Evolutionary conservation across 2,329 filamentous ascomycete genomes (phyloP).

Genomic region (Fusarium palustre): DNA sequence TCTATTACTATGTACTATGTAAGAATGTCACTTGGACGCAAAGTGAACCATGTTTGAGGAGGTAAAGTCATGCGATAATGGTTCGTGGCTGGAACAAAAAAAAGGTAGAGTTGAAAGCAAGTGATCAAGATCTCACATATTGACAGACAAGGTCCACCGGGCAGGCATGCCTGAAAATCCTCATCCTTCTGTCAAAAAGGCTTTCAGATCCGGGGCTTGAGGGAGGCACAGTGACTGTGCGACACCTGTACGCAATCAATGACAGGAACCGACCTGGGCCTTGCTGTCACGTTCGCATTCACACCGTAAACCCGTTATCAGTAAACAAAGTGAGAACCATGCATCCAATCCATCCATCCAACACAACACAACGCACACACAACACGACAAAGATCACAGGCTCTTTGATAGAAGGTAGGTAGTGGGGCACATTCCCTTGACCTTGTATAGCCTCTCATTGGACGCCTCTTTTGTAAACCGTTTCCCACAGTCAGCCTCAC

Average conservation of each 20-base stretch:
- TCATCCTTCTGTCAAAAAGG: slow-evolving; percentile 4
- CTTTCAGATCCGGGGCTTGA: slow-evolving; percentile 12
- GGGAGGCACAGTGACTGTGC: slow-evolving; percentile 17
- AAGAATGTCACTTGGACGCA: slow-evolving; percentile 3
- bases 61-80: slow-evolving; percentile 14
- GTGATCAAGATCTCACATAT: slow-evolving; percentile 12
- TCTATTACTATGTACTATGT: too few species aligned
- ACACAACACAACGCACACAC: slow-evolving; percentile 1
- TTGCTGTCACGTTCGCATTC: slow-evolving; percentile 12
- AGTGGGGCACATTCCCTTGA: slow-evolving; percentile 40
- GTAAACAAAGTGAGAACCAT: slow-evolving; percentile 19
- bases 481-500: slow-evolving; percentile 46
- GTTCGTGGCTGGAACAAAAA: slow-evolving; percentile 19
- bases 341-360: slow-evolving; percentile 34
- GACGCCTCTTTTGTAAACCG: slow-evolving; percentile 38
- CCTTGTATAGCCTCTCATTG: slow-evolving; percentile 33
- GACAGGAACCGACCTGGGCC: slow-evolving; percentile 16
- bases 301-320: slow-evolving; percentile 30
- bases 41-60: slow-evolving; percentile 15
- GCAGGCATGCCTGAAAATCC: slow-evolving; percentile 3
- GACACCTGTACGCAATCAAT: slow-evolving; percentile 24
- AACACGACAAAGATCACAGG: slow-evolving; percentile 30
- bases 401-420: slow-evolving; percentile 14
- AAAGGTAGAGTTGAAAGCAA: slow-evolving; percentile 9
- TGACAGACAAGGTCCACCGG: background rate